Conservation (phyloP, 495 filamentous ascomycete genomes). For the Penicillium manginii region DNA sequence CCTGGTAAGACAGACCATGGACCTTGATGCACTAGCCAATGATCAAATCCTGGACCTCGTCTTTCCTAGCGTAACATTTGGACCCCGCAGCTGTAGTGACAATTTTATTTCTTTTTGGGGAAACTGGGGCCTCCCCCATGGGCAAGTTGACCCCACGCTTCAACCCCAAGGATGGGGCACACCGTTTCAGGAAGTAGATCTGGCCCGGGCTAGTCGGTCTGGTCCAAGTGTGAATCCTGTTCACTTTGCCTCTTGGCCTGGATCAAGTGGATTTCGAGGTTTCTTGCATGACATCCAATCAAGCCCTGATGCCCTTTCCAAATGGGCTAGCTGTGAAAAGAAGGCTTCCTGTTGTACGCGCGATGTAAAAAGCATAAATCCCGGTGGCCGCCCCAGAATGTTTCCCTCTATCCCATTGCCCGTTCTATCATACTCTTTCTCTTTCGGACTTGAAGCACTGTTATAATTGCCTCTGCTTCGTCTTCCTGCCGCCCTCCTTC, state of each 20-base stretch:
- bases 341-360: background rate
- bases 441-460: no score
- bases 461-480: background rate
- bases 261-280: background rate
- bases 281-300: slow-evolving; percentile 12
- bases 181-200: slow-evolving; percentile 20
- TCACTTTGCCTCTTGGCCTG: slow-evolving; percentile 1
- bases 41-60: background rate
- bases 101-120: background rate
- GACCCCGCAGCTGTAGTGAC: background rate
- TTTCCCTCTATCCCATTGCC: no score
- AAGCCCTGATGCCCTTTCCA: slow-evolving; percentile 4
- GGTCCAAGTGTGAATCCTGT: background rate
- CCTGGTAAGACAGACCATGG: background rate
- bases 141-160: slow-evolving; percentile 13
- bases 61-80: background rate
- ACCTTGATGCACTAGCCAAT: background rate
- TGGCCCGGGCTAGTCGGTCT: background rate
- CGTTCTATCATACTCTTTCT: no score
- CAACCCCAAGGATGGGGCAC: slow-evolving; percentile 3
- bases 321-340: slow-evolving; percentile 10
- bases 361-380: slow-evolving; percentile 19
- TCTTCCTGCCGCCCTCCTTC: background rate
- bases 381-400: background rate
- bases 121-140: slow-evolving; percentile 9